Evolutionary conservation across 345 rosid species (phyloP).

Genomic region (Trapa bicornis): DNA sequence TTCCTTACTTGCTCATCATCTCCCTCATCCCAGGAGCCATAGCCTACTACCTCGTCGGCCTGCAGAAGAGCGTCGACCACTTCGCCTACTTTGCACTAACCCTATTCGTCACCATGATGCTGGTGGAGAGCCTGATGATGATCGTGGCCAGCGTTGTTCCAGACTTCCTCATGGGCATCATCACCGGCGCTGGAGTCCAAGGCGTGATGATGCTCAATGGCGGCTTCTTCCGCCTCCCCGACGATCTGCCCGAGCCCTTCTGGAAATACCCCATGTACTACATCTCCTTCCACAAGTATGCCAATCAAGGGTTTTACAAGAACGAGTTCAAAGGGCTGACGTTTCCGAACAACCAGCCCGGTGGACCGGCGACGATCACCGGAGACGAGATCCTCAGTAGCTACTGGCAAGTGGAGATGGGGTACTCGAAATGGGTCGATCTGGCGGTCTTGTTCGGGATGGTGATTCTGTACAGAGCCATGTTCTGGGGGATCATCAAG

Average conservation of each 20-base stretch:
- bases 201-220: constrained; percentile 40
- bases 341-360: constrained; percentile 8
- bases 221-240: constrained; percentile 33
- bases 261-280: constrained; percentile 39
- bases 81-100: constrained; percentile 23
- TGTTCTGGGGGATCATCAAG: constrained; percentile 15
- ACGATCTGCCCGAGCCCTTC: constrained; percentile 31
- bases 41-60: constrained; percentile 30
- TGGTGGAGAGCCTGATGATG: constrained; percentile 53
- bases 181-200: constrained; percentile 39
- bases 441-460: constrained; percentile 13
- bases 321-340: constrained; percentile 19
- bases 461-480: constrained; percentile 18
- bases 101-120: constrained; percentile 26
- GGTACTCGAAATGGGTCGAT: constrained; percentile 22
- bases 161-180: constrained; percentile 44
- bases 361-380: constrained; percentile 2
- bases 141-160: constrained; percentile 41
- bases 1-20: constrained; percentile 24
- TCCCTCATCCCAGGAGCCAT: constrained; percentile 38
- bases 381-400: constrained; percentile 19
- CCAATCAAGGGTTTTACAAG: constrained; percentile 24
- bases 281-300: constrained; percentile 23
- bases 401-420: constrained; percentile 20
- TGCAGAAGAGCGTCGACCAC: constrained; percentile 25